Conservation (phyloP, 306 rosid genomes). For the Hylodesmum podocarpum region DNA sequence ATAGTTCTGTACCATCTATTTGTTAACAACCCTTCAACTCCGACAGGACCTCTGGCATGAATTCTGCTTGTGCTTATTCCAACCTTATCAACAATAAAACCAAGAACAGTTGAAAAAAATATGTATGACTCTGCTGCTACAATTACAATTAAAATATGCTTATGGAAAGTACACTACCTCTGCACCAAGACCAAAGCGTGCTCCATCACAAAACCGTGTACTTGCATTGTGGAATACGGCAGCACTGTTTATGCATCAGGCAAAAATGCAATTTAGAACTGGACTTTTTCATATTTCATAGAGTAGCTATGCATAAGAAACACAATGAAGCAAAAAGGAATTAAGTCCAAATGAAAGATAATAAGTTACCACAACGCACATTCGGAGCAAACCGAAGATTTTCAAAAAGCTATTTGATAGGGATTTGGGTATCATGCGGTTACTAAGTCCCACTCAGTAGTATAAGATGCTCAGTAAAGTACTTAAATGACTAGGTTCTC, state of each 20-base stretch:
- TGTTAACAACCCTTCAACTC: constrained; percentile 90
- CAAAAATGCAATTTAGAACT: background rate
- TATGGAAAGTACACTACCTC: constrained; percentile 49
- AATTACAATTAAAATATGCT: background rate
- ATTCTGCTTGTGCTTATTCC: constrained; percentile 77
- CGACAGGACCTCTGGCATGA: constrained; percentile 96
- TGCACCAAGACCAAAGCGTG: constrained; percentile 84
- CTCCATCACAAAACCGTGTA: constrained; percentile 74
- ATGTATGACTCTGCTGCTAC: background rate
- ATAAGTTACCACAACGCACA: background rate
- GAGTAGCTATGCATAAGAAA: background rate
- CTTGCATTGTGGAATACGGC: constrained; percentile 91
- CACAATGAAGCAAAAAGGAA: background rate
- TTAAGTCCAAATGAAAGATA: constrained; percentile 1
- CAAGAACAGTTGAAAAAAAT: constrained; percentile 9
- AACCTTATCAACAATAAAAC: constrained; percentile 55
- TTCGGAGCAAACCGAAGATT: background rate
- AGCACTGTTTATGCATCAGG: constrained; percentile 49
- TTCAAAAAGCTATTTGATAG: background rate
- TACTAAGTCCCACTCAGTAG: background rate
- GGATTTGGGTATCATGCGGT: background rate
- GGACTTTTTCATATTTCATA: background rate
- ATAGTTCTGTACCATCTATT: constrained; percentile 68
- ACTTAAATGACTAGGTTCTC: background rate
- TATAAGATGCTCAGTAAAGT: background rate